These are phyloP conservation scores for Fusarium heterosporum DNA, from an alignment of 2,329 filamentous ascomycete genomes.

Conservation along the genomic window DNA sequence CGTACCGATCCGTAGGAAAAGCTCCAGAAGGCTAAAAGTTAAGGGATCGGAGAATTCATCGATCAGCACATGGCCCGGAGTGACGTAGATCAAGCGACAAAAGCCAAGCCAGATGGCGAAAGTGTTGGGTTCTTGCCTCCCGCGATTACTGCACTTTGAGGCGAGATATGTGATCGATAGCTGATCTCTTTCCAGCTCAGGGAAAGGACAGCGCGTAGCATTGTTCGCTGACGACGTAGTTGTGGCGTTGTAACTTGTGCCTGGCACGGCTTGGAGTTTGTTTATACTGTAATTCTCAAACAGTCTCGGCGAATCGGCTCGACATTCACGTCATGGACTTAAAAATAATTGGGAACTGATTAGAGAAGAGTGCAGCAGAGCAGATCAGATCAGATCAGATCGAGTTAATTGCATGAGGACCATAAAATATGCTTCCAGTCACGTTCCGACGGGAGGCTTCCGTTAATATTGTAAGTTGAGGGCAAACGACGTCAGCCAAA, in stretches of 20 bases:
- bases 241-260: slow-evolving; percentile 27
- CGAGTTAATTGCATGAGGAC: not conserved
- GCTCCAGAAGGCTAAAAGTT: not conserved
- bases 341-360: not conserved
- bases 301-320: not conserved
- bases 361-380: too few relatives aligned
- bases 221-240: slow-evolving; percentile 7
- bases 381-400: not conserved
- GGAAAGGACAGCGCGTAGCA: slow-evolving; percentile 21
- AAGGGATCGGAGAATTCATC: slow-evolving; percentile 12
- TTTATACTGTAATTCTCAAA: not conserved
- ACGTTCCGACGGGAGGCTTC: not conserved
- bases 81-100: slow-evolving; percentile 23
- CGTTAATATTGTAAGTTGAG: not conserved
- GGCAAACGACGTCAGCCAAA: slow-evolving; percentile 21
- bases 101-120: slow-evolving; percentile 26
- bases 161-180: slow-evolving; percentile 26
- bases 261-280: not conserved
- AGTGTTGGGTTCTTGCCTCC: slow-evolving; percentile 2
- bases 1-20: slow-evolving; percentile 10
- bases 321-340: slow-evolving; percentile 27
- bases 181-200: slow-evolving; percentile 21
- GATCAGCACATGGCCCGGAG: slow-evolving; percentile 27
- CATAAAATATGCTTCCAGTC: not conserved
- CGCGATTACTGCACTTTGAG: slow-evolving; percentile 8